phyloP scores from a whole-genome alignment of 352 stramenopile species.

The Globisporangium middletonii region DNA sequence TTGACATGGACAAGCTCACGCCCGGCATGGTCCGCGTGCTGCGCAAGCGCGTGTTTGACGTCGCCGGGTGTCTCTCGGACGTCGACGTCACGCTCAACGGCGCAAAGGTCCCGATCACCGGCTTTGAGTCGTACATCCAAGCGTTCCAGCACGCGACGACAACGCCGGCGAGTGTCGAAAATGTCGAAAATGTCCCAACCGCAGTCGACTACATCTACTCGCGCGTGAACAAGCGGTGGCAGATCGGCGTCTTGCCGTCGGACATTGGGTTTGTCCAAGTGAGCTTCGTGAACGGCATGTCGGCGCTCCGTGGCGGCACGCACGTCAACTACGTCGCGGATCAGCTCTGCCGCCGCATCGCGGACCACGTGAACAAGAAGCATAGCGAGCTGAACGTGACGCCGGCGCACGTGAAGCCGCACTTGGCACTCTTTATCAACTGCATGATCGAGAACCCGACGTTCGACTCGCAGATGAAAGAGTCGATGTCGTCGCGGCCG shows the following conservation, averaged over 20 bases:
- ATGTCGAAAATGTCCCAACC: not conserved
- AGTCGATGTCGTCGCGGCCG: constrained; percentile 94
- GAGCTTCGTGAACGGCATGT: constrained; percentile 99
- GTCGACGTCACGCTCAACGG: constrained; percentile 94
- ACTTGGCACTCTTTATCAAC: constrained; percentile 98
- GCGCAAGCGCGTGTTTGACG: constrained; percentile 97
- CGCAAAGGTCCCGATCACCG: constrained; percentile 77
- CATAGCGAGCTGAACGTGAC: constrained; percentile 92
- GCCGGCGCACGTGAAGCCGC: constrained; percentile 94
- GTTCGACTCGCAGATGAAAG: constrained; percentile 99
- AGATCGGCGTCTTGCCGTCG: constrained; percentile 90
- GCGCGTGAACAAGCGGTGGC: constrained; percentile 93
- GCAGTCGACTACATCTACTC: constrained; percentile 87
- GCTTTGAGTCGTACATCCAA: constrained; percentile 96
- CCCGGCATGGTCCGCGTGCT: constrained; percentile 92
- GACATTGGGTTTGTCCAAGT: constrained; percentile 95
- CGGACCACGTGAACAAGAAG: constrained; percentile 96
- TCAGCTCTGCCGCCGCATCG: constrained; percentile 82
- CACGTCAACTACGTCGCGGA: constrained; percentile 92
- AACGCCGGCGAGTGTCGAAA: not conserved
- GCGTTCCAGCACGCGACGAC: constrained; percentile 79
- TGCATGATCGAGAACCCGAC: constrained; percentile 98
- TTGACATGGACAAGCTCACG: constrained; percentile 95
- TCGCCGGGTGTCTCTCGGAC: constrained; percentile 94
- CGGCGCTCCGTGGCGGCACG: constrained; percentile 93